phyloP scores from a whole-genome alignment of 176 grass and related monocot species.

The Alloteropsis semialata region DNA sequence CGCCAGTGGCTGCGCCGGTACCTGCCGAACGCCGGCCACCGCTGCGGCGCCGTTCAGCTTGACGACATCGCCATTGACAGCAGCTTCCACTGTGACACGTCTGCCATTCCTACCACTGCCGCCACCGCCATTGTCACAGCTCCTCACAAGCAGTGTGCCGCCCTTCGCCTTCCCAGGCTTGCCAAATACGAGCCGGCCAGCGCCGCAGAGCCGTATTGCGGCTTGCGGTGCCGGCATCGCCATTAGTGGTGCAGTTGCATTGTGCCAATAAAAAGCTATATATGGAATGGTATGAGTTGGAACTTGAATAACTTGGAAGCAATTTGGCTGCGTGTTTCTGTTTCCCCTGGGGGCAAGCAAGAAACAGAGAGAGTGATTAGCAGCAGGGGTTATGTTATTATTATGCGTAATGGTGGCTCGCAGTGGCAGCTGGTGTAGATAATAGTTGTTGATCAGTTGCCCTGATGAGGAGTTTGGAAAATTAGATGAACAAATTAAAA shows the following conservation, averaged over 20 bases:
- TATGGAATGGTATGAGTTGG: constrained; percentile 1
- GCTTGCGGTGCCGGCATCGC: background rate
- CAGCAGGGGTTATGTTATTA: background rate
- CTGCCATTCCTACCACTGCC: background rate
- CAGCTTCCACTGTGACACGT: background rate
- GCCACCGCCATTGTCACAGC: background rate
- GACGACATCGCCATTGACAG: constrained; percentile 31
- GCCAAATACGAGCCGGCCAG: background rate
- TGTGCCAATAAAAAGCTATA: constrained; percentile 6
- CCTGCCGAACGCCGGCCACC: background rate
- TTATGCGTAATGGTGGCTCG: background rate
- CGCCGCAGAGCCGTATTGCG: background rate
- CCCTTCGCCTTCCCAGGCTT: background rate
- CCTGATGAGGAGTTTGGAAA: background rate
- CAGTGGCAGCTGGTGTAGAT: background rate
- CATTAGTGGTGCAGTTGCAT: background rate
- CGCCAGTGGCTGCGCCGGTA: background rate
- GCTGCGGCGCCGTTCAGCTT: constrained; percentile 31
- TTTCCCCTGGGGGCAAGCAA: background rate
- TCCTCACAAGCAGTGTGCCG: background rate
- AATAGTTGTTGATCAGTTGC: background rate
- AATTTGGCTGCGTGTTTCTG: background rate
- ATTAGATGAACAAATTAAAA: background rate
- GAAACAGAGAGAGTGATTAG: background rate
- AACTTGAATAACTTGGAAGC: constrained; percentile 10